Conservation (phyloP, 805 yeast species). For the Sugiyamaella lignohabitans region DNA sequence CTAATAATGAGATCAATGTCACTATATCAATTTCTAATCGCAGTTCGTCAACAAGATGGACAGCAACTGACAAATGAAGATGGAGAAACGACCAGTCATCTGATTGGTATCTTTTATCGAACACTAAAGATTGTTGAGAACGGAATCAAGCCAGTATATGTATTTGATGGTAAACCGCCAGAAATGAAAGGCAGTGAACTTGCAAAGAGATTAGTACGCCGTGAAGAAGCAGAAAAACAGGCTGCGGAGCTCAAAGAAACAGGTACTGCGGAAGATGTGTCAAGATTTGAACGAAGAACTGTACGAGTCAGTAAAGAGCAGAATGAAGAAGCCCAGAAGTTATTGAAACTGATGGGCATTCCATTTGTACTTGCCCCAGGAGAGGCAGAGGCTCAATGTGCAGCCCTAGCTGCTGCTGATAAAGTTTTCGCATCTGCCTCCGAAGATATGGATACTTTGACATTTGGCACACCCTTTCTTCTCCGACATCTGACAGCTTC, state of each 20-base stretch:
- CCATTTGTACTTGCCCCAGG: conserved; percentile 93
- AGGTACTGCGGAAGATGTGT: conserved; percentile 70
- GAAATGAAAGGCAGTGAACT: conserved; percentile 87
- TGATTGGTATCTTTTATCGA: conserved; percentile 94
- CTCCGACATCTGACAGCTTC: conserved; percentile 89
- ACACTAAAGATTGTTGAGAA: conserved; percentile 83
- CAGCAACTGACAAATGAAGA: conserved; percentile 77
- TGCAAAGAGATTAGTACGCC: conserved; percentile 70
- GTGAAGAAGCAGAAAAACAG: conserved; percentile 76
- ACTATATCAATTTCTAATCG: conserved; percentile 88
- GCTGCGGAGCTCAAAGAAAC: conserved; percentile 68
- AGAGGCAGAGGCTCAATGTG: conserved; percentile 99
- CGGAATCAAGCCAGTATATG: conserved; percentile 95
- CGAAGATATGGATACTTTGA: conserved; percentile 97
- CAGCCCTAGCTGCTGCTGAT: conserved; percentile 80
- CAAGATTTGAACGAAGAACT: conserved; percentile 74
- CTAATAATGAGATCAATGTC: conserved; percentile 67
- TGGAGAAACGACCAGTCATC: conserved; percentile 87
- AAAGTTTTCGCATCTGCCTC: conserved; percentile 96
- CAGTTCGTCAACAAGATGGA: conserved; percentile 97
- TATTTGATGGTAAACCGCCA: conserved; percentile 98
- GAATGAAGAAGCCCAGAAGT: conserved; percentile 84
- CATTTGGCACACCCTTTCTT: conserved; percentile 79
- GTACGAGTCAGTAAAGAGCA: conserved; percentile 86
- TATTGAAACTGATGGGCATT: conserved; percentile 85